These are phyloP conservation scores for Sedum album DNA, from an alignment of 164 flowering plant species.

Conservation along the genomic window DNA sequence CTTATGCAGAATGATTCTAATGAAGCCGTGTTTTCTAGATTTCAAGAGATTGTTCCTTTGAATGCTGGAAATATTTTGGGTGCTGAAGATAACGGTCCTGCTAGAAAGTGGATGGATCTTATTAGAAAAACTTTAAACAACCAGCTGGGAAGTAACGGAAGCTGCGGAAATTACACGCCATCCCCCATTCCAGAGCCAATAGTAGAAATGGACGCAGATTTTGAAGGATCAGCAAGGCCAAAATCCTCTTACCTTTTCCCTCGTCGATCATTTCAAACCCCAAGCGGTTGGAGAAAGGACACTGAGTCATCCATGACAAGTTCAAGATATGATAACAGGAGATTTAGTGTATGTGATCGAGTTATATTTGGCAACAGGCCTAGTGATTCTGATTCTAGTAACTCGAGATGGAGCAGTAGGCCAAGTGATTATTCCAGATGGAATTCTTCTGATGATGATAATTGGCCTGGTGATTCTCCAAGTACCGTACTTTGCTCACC, in stretches of 20 bases:
- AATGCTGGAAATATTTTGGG: neutral
- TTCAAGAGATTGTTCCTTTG: too few species aligned
- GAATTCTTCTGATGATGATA: slow-evolving; percentile 71
- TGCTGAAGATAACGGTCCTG: neutral
- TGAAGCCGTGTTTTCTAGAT: neutral
- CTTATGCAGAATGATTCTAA: neutral
- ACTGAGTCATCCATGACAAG: slow-evolving; percentile 38
- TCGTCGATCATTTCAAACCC: slow-evolving; percentile 60
- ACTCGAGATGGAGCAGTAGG: slow-evolving; percentile 16
- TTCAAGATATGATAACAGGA: slow-evolving; percentile 41
- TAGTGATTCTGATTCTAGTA: slow-evolving; percentile 28
- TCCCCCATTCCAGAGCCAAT: slow-evolving; percentile 57
- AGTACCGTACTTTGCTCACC: slow-evolving; percentile 55
- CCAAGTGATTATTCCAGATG: slow-evolving; percentile 54
- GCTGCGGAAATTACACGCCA: slow-evolving; percentile 42
- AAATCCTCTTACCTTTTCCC: slow-evolving; percentile 44
- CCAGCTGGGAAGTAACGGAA: slow-evolving; percentile 50
- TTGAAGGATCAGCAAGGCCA: slow-evolving; percentile 45
- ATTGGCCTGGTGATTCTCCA: slow-evolving; percentile 55
- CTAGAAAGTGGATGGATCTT: neutral
- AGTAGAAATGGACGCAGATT: too few species aligned
- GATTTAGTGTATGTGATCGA: slow-evolving; percentile 64
- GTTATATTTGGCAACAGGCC: slow-evolving; percentile 53
- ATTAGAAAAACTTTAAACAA: slow-evolving; percentile 10
- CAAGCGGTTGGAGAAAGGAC: slow-evolving; percentile 48